Evolutionary conservation across 1,284 basidiomycete species (phyloP), one percentile per base, ranked within the genome.

Genomic region (Cryptococcus deneoformans): DNA sequence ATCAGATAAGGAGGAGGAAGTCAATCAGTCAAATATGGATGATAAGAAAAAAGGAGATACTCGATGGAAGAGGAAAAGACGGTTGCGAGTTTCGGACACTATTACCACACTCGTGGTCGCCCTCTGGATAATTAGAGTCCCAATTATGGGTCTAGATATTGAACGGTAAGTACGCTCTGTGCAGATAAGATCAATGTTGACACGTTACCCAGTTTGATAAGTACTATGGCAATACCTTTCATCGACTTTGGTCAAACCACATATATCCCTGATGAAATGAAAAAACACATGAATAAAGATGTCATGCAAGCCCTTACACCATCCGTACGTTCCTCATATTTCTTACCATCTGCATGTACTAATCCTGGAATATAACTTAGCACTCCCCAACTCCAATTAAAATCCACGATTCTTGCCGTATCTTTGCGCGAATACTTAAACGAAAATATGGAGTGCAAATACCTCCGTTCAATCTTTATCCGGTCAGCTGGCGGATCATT

Each of bases 401-500:
- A 40, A 48, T 68, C 9, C 67, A 66, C 56, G 42, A 48, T 2
- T 44, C 48, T 42, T 57, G 62, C 53, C 54, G 60, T 6, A 39
- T 49, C 39, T 66, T 74, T 29, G 70, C 67, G 14, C 46, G 64
- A 20, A 57, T 52, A 11, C 53, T 70, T 10, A 16, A 51, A 2
- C 69, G 73, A 10, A 69, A 71, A 1, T 87, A 84, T 70, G 83
- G 82, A 7, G 76, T 94, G n/a, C 74, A 77, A 46, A 85, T 87
- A 6, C 92, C 92, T 0, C 87, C 90, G 69, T 79, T 84, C 61
- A 96, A 96, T 68, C 82, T 83, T 3, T 85, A 86, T 6, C 89
- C 89, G 0, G 77, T 94, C 24, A 80, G 93, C 35, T 94, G 91
- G 89, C 82, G 88, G n/a, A 80, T 87, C 1, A 82, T 87, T 6